A percentile compares a stretch with the other conserved stretches of the same genome.
phyloP scores from a whole-genome alignment of 768 basidiomycete genomes.

The Rhizopogon vesiculosus region DNA sequence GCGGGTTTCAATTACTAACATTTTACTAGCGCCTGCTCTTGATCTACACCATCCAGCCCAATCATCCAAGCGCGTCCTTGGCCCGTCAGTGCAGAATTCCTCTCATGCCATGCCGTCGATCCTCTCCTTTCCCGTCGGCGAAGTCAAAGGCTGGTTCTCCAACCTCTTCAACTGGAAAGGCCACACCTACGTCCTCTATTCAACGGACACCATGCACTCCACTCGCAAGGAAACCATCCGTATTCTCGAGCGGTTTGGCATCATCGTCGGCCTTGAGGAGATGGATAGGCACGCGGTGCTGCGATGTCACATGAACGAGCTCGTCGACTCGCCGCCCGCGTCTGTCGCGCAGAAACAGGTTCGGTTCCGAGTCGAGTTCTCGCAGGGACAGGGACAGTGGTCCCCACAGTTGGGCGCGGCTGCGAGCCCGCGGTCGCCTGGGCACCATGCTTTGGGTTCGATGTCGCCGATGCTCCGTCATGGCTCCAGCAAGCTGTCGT shows the following conservation, averaged over 20 bases:
- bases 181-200: slow-evolving; percentile 51
- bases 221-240: slow-evolving; percentile 64
- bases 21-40: slow-evolving; percentile 45
- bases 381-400: slow-evolving; percentile 20
- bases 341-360: slow-evolving; percentile 62
- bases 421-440: slow-evolving; percentile 20
- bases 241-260: slow-evolving; percentile 62
- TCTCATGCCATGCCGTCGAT: slow-evolving; percentile 33
- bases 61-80: slow-evolving; percentile 43
- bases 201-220: slow-evolving; percentile 45
- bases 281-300: slow-evolving; percentile 35
- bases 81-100: slow-evolving; percentile 44
- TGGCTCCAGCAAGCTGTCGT: slow-evolving; percentile 21
- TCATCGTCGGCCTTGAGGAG: slow-evolving; percentile 58
- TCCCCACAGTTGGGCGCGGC: slow-evolving; percentile 17
- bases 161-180: slow-evolving; percentile 92
- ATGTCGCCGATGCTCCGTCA: slow-evolving; percentile 19
- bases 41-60: slow-evolving; percentile 40
- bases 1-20: not conserved
- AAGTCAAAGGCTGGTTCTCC: slow-evolving; percentile 92
- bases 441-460: slow-evolving; percentile 20
- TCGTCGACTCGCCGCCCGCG: slow-evolving; percentile 33
- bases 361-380: slow-evolving; percentile 82
- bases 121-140: slow-evolving; percentile 71
- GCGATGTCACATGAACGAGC: slow-evolving; percentile 50